phyloP scores from a whole-genome alignment of 2,329 filamentous ascomycete genomes.

The Fusarium armeniacum region DNA sequence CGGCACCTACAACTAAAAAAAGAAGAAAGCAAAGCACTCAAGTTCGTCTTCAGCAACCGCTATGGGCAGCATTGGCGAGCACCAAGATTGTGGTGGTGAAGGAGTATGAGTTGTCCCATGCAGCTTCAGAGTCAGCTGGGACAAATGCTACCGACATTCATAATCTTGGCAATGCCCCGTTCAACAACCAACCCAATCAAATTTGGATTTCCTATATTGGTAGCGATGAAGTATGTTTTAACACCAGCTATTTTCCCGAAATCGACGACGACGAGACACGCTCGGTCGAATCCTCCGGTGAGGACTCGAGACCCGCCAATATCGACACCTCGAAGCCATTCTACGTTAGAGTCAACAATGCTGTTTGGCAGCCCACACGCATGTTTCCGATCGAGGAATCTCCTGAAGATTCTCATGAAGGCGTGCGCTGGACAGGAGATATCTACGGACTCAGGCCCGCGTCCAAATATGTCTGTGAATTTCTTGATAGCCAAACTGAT shows the following conservation, averaged over 20 bases:
- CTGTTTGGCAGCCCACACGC: constrained; percentile 82
- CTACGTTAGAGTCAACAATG: constrained; percentile 83
- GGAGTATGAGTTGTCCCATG: constrained; percentile 86
- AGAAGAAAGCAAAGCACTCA: constrained; percentile 92
- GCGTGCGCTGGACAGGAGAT: constrained; percentile 76
- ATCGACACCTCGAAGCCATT: constrained; percentile 81
- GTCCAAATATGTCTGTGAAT: constrained; percentile 84
- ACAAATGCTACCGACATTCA: constrained; percentile 82
- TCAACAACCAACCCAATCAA: constrained; percentile 76
- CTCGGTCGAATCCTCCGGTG: constrained; percentile 48
- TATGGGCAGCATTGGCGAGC: constrained; percentile 94
- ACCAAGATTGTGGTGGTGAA: constrained; percentile 97
- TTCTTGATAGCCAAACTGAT: constrained; percentile 76
- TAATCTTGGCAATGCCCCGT: constrained; percentile 81
- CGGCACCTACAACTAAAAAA: constrained; percentile 77
- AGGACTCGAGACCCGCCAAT: constrained; percentile 59
- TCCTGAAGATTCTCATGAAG: constrained; percentile 54
- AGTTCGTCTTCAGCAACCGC: constrained; percentile 88
- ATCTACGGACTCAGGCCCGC: constrained; percentile 78
- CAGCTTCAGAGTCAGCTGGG: constrained; percentile 78
- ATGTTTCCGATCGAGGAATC: constrained; percentile 67
- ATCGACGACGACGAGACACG: constrained; percentile 55
- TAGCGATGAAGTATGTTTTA: constrained; percentile 82
- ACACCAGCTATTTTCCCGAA: constrained; percentile 74
- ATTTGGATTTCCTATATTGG: constrained; percentile 87